Evolutionary conservation across 164 flowering plant species (phyloP).

Genomic region (Warburgia ugandensis): DNA sequence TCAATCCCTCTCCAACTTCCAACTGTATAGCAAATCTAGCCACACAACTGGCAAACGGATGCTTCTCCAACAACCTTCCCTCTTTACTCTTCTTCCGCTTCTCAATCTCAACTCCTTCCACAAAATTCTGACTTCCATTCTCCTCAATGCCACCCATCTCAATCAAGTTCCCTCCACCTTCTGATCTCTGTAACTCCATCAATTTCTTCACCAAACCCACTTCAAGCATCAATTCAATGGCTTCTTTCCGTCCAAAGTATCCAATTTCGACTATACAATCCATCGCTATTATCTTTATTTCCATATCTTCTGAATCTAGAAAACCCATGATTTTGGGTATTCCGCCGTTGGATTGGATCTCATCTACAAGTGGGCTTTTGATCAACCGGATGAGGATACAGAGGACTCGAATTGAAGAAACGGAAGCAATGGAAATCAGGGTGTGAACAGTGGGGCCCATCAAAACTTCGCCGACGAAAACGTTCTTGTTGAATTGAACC

Average conservation of each 20-base stretch:
- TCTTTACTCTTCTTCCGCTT: conserved; percentile 23
- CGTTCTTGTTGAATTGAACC: conserved; percentile 80
- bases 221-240: conserved; percentile 68
- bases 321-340: conserved; percentile 42
- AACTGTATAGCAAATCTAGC: conserved; percentile 80
- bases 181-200: conserved; percentile 68
- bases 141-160: conserved; percentile 31
- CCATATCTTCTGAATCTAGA: conserved; percentile 27
- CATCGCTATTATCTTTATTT: conserved; percentile 29
- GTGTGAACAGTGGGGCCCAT: conserved; percentile 50
- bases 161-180: conserved; percentile 52
- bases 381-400: conserved; percentile 48
- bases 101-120: conserved; percentile 12
- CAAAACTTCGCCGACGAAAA: conserved; percentile 72
- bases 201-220: conserved; percentile 55
- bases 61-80: conserved; percentile 32
- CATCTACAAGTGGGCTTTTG: conserved; percentile 79
- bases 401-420: conserved; percentile 41
- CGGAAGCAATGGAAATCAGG: conserved; percentile 37
- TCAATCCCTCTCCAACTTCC: conserved; percentile 87
- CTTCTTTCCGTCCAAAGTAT: conserved; percentile 80
- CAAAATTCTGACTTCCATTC: too few species aligned
- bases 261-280: conserved; percentile 77
- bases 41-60: conserved; percentile 74
- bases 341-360: conserved; percentile 45